phyloP scores from a whole-genome alignment of 257 asterid genomes.

The Solanum dulcamara region DNA sequence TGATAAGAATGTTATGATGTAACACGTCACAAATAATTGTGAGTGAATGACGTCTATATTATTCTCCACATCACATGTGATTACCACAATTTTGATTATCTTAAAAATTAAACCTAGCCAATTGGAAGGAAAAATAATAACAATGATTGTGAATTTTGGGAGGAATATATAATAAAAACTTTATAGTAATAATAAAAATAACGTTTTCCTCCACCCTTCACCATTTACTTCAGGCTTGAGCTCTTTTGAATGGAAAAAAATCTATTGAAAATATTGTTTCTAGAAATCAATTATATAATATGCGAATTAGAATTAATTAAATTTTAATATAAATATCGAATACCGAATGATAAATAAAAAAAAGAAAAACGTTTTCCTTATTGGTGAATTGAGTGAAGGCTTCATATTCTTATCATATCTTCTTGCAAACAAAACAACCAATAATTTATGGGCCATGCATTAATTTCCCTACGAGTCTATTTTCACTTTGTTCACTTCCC shows the following conservation, averaged over 20 bases:
- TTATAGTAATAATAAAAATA: neutral
- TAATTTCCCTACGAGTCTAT: neutral
- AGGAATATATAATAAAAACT: constrained; percentile 15
- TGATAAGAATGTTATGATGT: neutral
- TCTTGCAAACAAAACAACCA: neutral
- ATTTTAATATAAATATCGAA: neutral
- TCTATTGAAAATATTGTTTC: rapidly evolving
- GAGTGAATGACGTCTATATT: neutral
- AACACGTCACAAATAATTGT: neutral
- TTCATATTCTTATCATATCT: constrained; percentile 15
- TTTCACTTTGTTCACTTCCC: constrained; percentile 12
- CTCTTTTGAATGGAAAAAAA: too few relatives aligned
- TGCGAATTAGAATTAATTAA: too few relatives aligned
- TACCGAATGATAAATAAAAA: too few relatives aligned
- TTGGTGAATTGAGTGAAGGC: constrained; percentile 46
- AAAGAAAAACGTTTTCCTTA: neutral
- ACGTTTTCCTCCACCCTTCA: too few relatives aligned
- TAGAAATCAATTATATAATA: neutral
- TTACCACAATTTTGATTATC: neutral
- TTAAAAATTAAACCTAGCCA: neutral
- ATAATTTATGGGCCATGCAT: constrained; percentile 19
- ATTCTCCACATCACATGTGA: neutral
- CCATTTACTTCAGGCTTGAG: too few relatives aligned
- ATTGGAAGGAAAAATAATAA: neutral
- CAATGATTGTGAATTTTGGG: neutral